These are phyloP conservation scores for Apostasia ramifera DNA, from an alignment of 106 monocot species.

Conservation along the genomic window DNA sequence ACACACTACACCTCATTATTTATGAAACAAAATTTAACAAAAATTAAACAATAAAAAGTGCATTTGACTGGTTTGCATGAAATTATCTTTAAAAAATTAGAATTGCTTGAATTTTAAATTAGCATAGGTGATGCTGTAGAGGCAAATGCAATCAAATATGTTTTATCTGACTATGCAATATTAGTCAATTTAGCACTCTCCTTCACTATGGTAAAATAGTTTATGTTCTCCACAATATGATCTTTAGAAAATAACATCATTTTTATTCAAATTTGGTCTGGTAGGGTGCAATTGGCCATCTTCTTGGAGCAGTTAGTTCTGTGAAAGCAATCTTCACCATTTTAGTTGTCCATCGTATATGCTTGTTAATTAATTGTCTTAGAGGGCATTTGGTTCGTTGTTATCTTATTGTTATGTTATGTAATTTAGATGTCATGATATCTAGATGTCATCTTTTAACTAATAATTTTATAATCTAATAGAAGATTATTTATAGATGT, in stretches of 20 bases:
- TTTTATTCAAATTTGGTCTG: background rate
- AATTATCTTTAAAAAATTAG: background rate
- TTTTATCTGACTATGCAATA: constrained; percentile 79
- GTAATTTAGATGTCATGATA: no score
- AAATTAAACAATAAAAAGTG: no score
- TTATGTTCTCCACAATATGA: background rate
- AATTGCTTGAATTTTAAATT: background rate
- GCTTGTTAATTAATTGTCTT: background rate
- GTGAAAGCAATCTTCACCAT: constrained; percentile 94
- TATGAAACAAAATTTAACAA: no score
- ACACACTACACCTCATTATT: no score
- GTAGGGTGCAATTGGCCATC: constrained; percentile 93
- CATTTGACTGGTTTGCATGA: no score
- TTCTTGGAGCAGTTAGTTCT: constrained; percentile 95
- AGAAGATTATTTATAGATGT: no score
- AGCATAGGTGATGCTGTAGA: constrained; percentile 79
- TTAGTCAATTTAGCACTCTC: constrained; percentile 80
- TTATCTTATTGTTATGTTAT: no score
- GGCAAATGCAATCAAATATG: constrained; percentile 74
- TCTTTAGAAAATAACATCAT: background rate
- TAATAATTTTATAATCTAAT: no score
- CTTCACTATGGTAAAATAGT: constrained; percentile 69
- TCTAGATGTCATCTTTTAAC: no score
- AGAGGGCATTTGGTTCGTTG: no score
- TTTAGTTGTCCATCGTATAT: constrained; percentile 76